A percentile compares a stretch with the other conserved stretches of the same genome.
Conservation (phyloP, 805 yeast species). For the Candida palmyrensis region DNA sequence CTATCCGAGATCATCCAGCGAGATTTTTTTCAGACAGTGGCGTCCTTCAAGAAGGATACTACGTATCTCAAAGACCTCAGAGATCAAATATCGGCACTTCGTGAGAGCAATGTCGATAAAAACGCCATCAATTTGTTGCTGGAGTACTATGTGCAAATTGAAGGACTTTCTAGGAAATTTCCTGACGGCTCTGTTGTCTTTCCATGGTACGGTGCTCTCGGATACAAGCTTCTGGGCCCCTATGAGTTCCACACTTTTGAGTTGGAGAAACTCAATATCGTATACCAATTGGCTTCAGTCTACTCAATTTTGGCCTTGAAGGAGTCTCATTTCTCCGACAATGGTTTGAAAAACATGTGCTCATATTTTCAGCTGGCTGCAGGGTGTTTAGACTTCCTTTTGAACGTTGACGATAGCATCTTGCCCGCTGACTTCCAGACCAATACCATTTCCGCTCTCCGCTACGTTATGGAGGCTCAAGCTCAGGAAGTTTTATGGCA, state of each 20-base stretch:
- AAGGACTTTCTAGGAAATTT: slow-evolving; percentile 48
- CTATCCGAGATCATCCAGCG: slow-evolving; percentile 41
- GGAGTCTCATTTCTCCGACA: slow-evolving; percentile 41
- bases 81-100: slow-evolving; percentile 29
- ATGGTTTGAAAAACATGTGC: slow-evolving; percentile 60
- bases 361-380: slow-evolving; percentile 66
- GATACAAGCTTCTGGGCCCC: slow-evolving; percentile 48
- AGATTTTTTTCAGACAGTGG: slow-evolving; percentile 39
- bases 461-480: slow-evolving; percentile 62
- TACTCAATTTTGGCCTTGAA: slow-evolving; percentile 52
- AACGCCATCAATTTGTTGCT: slow-evolving; percentile 33
- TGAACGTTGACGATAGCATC: slow-evolving; percentile 2
- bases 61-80: slow-evolving; percentile 40
- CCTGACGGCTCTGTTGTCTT: slow-evolving; percentile 58
- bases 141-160: slow-evolving; percentile 45
- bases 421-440: slow-evolving; percentile 38
- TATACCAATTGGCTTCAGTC: slow-evolving; percentile 65
- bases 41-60: slow-evolving; percentile 26
- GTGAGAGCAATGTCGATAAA: slow-evolving; percentile 21
- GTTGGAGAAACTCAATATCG: slow-evolving; percentile 58
- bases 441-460: slow-evolving; percentile 47
- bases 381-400: slow-evolving; percentile 46
- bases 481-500: slow-evolving; percentile 88
- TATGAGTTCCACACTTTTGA: slow-evolving; percentile 41
- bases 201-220: slow-evolving; percentile 70